Base-by-base conservation (phyloP, 1,284 basidiomycete species). In the Cryptococcus sp. region DNA sequence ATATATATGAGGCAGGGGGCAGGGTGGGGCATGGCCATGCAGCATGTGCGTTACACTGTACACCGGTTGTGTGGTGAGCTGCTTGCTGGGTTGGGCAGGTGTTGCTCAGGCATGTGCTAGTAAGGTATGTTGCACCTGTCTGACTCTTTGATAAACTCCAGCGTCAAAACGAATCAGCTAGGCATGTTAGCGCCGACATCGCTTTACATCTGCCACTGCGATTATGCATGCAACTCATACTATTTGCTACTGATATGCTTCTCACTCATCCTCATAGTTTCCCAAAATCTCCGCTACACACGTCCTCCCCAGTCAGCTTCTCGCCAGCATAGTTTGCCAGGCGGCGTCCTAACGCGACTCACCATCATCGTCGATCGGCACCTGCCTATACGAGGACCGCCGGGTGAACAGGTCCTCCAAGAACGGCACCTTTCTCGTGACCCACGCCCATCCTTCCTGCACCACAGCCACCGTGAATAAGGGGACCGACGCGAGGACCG, bases 321-420 rank as follows among this genome's bases (percentile, higher is more conserved):
- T 33, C 40, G 20, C 40, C 20, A 7, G 40, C 20, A 12, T 42
- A 42, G 4, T 13, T 21, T 7, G 24, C 45, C 51, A 7, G 35
- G 4, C 24, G 6, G 15, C 35, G 35, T 13, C n/a, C 18, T 44
- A 24, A 11, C 33, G 39, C 12, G 7, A 67, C 78, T 89, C 88
- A 54, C 89, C 91, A 77, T 94, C 91, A 71, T 92, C 91, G 71
- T 94, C 91, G 54, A 91, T 83, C 1, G 89, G 85, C 37, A 94
- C 74, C 63, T 87, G 82, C 65, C 91, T 81, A 71, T 94, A 94
- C n/a, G 88, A 88, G 40, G 83, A 77, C 49, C 85, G 79, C 18
- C 80, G 71, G 13, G 78, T 64, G 60, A 76, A 73, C 59, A 75
- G 55, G 20, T 68, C 67, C 23, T 76, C 69, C 3, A 78, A 68